Percentiles rank a stretch among this genome's conserved stretches.
These are phyloP conservation scores for Kwoniella mangroviensis DNA, from an alignment of 768 basidiomycete species.

Conservation along the genomic window DNA sequence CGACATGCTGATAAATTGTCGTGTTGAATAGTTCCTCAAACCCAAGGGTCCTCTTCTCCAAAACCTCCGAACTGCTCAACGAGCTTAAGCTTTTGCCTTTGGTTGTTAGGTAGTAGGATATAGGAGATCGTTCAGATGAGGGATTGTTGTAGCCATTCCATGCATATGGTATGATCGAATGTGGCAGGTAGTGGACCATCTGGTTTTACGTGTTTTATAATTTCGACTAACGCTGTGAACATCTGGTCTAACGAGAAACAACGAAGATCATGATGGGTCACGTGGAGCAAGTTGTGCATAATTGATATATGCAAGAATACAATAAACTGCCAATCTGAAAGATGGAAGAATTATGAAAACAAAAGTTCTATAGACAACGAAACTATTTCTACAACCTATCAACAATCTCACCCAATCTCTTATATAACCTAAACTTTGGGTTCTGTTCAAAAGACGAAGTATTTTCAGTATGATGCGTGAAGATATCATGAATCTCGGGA, in stretches of 20 bases:
- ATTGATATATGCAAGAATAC: no score
- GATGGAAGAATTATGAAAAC: no score
- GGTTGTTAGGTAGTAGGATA: slow-evolving; percentile 4
- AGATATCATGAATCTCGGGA: not conserved
- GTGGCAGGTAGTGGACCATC: no score
- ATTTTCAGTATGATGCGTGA: not conserved
- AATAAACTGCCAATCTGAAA: no score
- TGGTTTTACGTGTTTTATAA: no score
- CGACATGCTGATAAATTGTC: no score
- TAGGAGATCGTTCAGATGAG: not conserved
- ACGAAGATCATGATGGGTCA: no score
- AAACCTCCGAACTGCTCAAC: slow-evolving; percentile 74
- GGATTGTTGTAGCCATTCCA: slow-evolving; percentile 17
- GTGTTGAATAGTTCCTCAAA: slow-evolving; percentile 83
- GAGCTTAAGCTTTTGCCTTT: slow-evolving; percentile 39
- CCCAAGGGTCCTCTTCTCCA: slow-evolving; percentile 81
- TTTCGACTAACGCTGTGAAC: no score
- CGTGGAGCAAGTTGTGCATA: no score
- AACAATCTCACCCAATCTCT: not conserved
- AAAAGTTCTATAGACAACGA: no score
- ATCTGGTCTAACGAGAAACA: no score
- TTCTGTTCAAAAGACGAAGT: not conserved
- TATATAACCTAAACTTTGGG: not conserved
- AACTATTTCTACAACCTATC: no score
- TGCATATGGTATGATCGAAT: slow-evolving; percentile 5